Percentiles rank a stretch among this genome's conserved stretches.
Evolutionary conservation across 2,329 filamentous ascomycete genomes (phyloP).

Genomic region (Aureobasidium subglaciale): DNA sequence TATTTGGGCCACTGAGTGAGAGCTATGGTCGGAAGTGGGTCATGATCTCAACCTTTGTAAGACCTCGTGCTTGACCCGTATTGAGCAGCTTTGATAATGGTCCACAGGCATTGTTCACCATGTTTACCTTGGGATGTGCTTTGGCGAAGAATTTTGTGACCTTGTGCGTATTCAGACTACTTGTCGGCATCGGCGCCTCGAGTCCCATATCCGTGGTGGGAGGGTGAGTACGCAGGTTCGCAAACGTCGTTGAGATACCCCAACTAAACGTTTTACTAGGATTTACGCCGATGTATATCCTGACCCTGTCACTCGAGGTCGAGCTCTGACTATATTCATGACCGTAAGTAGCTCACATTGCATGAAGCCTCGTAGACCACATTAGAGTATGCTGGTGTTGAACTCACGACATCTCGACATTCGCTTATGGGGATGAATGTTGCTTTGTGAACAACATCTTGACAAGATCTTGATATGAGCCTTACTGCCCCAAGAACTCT

Average conservation of each 20-base stretch:
- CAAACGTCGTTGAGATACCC: background rate
- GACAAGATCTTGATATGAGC: background rate
- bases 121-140: constrained; percentile 40
- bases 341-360: constrained; percentile 33
- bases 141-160: constrained; percentile 38
- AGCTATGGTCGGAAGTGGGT: constrained; percentile 39
- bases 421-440: too few relatives aligned
- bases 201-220: constrained; percentile 53
- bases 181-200: constrained; percentile 38
- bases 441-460: too few relatives aligned
- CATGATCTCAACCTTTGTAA: constrained; percentile 45
- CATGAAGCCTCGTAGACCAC: background rate
- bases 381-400: background rate
- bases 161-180: constrained; percentile 37
- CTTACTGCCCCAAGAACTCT: too few relatives aligned
- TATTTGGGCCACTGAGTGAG: constrained; percentile 40
- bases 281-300: constrained; percentile 61
- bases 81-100: background rate
- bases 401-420: background rate
- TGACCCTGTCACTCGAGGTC: constrained; percentile 48
- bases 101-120: constrained; percentile 29
- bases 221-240: constrained; percentile 30
- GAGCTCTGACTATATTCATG: constrained; percentile 59
- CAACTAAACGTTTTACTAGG: constrained; percentile 22
- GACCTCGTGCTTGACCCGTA: background rate